Evolutionary conservation across 2,329 filamentous ascomycete species (phyloP), one percentile per base, ranked within the genome.

Genomic region (Ceratocystiopsis sp.): DNA sequence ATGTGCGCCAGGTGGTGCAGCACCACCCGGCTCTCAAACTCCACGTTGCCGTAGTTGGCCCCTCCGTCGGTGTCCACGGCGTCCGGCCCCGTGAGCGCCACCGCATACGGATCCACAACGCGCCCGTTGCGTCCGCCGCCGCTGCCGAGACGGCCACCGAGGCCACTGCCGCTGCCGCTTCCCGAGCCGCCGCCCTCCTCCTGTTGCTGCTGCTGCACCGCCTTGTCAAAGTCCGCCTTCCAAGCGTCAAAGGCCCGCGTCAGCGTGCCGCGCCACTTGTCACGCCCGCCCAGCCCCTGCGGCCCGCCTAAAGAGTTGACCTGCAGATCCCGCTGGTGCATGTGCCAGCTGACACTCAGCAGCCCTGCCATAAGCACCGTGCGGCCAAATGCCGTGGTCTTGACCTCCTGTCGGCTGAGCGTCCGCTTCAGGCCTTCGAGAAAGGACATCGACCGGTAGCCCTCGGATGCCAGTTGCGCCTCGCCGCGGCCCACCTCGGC

Each of bases 1-100:
- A 98, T 95, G 59, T 96, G 91, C 0, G 91, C 91, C 13, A 98
- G 67, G 53, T 93, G 85, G 56, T 96, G 87, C 38, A 96, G 67
- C 25, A 94, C 89, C 3, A 82, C 93, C 17, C 85, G 76, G 49
- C 81, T 86, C 57, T 95, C 85, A 52, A 91, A 89, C 29, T 93
- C 78, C 14, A 73, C 62, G 44, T 69, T 73, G 42, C 66, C 61
- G 50, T 68, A 68, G 5, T 11, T 11, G 6, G 6, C 32, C 11
- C 32, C 5, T 11, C 32, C 32, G 32, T 3, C 10, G 4, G 21
- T 8, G 4, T 21, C 21, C 21, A 21, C 21, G 4, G 4, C 21
- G 21, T 21, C 21, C 21, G 21, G 21, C 21, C 21, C 21, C 21
- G 21, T 21, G 21, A 21, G 21, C 21, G 21, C 21, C 21, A 21